Percentiles rank a stretch among this genome's conserved stretches.
Conservation (phyloP, 257 asterid genomes). For the Cruciata laevipes region DNA sequence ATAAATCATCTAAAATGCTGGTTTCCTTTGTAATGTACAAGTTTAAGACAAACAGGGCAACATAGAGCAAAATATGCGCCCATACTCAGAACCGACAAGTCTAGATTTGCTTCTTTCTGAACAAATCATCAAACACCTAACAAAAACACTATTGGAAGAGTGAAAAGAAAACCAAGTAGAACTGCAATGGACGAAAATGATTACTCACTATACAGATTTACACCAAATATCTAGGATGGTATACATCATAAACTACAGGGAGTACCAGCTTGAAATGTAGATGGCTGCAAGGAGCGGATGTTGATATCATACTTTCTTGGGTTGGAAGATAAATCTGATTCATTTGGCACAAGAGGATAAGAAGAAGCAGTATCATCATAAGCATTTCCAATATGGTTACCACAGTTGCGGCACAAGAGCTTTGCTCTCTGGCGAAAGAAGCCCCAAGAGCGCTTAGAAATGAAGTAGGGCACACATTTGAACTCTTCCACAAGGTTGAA, state of each 20-base stretch:
- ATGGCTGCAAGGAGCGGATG: slow-evolving; percentile 71
- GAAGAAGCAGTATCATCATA: slow-evolving; percentile 27
- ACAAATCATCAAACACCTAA: neutral
- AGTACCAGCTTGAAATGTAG: slow-evolving; percentile 39
- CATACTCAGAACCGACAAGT: neutral
- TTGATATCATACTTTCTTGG: slow-evolving; percentile 52
- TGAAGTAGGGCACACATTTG: slow-evolving; percentile 49
- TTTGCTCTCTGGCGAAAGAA: slow-evolving; percentile 46
- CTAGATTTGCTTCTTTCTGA: neutral
- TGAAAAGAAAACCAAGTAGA: too few species aligned
- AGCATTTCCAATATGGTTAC: slow-evolving; percentile 60
- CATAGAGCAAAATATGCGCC: neutral
- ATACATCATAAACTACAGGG: slow-evolving; percentile 37
- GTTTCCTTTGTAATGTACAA: neutral
- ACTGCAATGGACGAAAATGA: neutral
- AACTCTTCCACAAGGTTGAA: slow-evolving; percentile 57
- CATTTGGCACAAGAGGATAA: slow-evolving; percentile 44
- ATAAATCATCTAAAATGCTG: neutral
- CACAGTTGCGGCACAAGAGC: slow-evolving; percentile 73
- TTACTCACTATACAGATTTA: slow-evolving; percentile 9
- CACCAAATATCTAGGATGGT: slow-evolving; percentile 2
- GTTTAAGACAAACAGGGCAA: neutral
- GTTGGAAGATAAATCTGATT: slow-evolving; percentile 41
- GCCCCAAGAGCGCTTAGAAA: slow-evolving; percentile 56
- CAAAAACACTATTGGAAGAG: neutral